Evolutionary conservation across 2,329 filamentous ascomycete species (phyloP), one percentile per base, ranked within the genome.

Genomic region (Pseudocercospora fijiensis): DNA sequence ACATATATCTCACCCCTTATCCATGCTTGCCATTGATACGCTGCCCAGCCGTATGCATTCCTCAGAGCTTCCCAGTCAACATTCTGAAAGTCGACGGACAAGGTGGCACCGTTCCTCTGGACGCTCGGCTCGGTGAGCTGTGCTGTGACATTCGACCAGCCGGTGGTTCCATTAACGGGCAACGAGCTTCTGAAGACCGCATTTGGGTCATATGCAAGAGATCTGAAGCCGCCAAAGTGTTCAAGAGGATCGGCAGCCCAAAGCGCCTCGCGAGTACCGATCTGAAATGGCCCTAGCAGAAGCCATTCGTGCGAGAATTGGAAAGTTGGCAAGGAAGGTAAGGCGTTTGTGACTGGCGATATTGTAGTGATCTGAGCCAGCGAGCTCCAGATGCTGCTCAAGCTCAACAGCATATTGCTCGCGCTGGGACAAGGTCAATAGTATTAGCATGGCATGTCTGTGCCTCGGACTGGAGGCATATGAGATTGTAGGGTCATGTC

Each of bases 161-260:
- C 74, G 4, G 83, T 81, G 1, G 76, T 78, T 10, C 82, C 85
- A 75, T 84, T 83, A 37, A 72, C 65, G 9, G 80, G 78, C 18
- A 86, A 76, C 10, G 84, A 82, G 74, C 81, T 85, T 60, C 73
- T 75, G 68, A 82, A 86, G 1, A 65, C 72, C 30, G 77, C 76
- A 18, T 77, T 66, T 2, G 73, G 65, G 70, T 83, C 75, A 70
- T 79, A 82, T 10, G 74, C 67, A 28, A 86, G 73, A 37, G 73
- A 74, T 61, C 75, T 77, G 70, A 86, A 86, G 47, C 84, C 84
- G 47, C 84, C 84, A 59, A 78, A 67, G 60, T 73, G 74, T 67
- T 86, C 84, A 45, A 86, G 76, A 41, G 84, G 85, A 75, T 87
- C 85, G 30, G 84, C 80, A 43, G 84, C 84, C 84, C 84, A 87